Conservation (phyloP, 2,329 filamentous ascomycete species). For the Epichloe coenophiala region DNA sequence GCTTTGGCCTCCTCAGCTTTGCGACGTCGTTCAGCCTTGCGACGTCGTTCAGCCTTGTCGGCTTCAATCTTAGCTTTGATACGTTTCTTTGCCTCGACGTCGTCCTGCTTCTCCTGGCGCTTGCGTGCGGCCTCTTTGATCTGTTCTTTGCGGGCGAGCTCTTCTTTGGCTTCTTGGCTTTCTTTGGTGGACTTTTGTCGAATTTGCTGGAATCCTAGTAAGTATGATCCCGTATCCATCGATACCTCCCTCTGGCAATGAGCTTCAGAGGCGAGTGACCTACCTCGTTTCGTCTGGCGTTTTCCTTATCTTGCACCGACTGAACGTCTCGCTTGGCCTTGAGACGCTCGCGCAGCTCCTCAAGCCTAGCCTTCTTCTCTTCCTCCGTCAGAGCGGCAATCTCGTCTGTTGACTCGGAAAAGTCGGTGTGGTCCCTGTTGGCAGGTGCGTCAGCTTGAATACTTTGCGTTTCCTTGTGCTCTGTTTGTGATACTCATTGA, state of each 20-base stretch:
- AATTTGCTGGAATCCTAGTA: slow-evolving; percentile 36
- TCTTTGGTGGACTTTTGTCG: slow-evolving; percentile 84
- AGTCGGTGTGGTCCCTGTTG: slow-evolving; percentile 70
- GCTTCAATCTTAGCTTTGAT: slow-evolving; percentile 91
- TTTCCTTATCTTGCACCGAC: slow-evolving; percentile 61
- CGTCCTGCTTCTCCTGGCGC: slow-evolving; percentile 74
- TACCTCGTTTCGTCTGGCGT: slow-evolving; percentile 76
- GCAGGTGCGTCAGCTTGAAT: neutral
- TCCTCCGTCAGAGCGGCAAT: slow-evolving; percentile 83
- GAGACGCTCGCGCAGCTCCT: slow-evolving; percentile 59
- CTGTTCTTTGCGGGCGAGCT: slow-evolving; percentile 74
- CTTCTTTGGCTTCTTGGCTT: slow-evolving; percentile 77
- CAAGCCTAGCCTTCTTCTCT: slow-evolving; percentile 70
- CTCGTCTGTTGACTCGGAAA: slow-evolving; percentile 85
- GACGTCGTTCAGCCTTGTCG: slow-evolving; percentile 78
- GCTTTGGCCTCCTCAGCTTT: slow-evolving; percentile 77
- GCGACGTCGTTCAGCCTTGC: too few species aligned
- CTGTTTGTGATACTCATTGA: neutral
- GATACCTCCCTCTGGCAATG: neutral
- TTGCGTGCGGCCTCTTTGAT: slow-evolving; percentile 84
- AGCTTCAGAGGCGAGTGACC: neutral
- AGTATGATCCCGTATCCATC: neutral
- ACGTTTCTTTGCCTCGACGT: slow-evolving; percentile 72
- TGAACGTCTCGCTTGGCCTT: slow-evolving; percentile 58
- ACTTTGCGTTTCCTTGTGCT: neutral